These are phyloP conservation scores for Colletotrichum neosansevieriae DNA, from an alignment of 2,329 filamentous ascomycete species.

Conservation along the genomic window DNA sequence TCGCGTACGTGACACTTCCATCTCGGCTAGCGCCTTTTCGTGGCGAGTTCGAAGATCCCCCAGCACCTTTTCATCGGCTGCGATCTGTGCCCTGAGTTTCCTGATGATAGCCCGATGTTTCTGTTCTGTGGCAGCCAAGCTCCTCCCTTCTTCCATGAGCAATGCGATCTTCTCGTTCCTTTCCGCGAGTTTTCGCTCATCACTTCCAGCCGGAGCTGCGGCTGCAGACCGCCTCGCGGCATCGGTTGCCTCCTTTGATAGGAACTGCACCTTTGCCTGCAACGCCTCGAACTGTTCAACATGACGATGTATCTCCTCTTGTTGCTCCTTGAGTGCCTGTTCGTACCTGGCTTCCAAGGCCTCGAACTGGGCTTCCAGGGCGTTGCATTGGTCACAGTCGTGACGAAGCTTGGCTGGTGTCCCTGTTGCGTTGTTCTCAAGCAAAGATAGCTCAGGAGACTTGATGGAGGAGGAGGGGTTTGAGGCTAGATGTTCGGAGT, in stretches of 20 bases:
- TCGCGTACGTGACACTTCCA: constrained; percentile 59
- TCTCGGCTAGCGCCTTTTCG: constrained; percentile 68
- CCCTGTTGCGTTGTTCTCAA: neutral
- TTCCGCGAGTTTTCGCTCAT: constrained; percentile 85
- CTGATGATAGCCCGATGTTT: constrained; percentile 87
- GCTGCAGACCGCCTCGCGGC: constrained; percentile 77
- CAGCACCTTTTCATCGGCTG: constrained; percentile 74
- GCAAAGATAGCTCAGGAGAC: neutral
- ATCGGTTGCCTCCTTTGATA: constrained; percentile 83
- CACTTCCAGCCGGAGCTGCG: constrained; percentile 72
- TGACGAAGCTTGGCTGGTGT: neutral
- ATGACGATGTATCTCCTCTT: constrained; percentile 86
- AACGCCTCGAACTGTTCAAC: constrained; percentile 92
- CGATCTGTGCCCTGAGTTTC: constrained; percentile 76
- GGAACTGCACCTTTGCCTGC: constrained; percentile 89
- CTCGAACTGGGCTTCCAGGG: constrained; percentile 14
- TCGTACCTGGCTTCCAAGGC: constrained; percentile 18
- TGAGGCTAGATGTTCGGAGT: no score
- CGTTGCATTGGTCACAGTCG: constrained; percentile 31
- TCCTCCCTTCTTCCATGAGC: constrained; percentile 92
- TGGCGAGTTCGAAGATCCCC: constrained; percentile 69
- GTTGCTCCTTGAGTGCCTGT: constrained; percentile 24
- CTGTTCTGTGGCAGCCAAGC: constrained; percentile 86
- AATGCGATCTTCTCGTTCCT: constrained; percentile 92
- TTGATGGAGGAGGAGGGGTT: neutral